Conservation (phyloP, 2,329 filamentous ascomycete species). For the Ophiostoma sp. region DNA sequence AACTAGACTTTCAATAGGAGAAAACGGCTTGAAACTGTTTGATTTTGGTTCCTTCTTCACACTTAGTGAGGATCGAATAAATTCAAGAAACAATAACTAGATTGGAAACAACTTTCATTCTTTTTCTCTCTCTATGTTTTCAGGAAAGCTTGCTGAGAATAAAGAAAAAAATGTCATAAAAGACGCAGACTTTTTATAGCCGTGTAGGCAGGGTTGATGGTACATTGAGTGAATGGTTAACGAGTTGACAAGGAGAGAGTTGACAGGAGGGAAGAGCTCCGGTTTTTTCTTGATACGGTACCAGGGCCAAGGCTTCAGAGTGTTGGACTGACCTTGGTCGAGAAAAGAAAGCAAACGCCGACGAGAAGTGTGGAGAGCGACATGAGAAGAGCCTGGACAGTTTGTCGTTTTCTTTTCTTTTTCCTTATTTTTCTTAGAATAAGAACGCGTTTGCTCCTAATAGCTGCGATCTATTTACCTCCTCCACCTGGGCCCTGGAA, state of each 20-base stretch:
- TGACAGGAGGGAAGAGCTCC: not conserved
- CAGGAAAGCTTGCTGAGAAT: too few species aligned
- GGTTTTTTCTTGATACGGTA: not conserved
- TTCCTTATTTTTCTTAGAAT: not conserved
- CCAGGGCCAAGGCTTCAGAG: not conserved
- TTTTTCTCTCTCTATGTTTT: too few species aligned
- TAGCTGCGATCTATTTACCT: not conserved
- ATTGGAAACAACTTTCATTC: too few species aligned
- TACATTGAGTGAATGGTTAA: not conserved
- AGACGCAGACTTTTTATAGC: not conserved
- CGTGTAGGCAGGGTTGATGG: not conserved
- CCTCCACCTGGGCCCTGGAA: constrained; percentile 8
- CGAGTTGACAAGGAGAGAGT: not conserved
- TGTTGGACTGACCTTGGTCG: not conserved
- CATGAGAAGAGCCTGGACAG: not conserved
- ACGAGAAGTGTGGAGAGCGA: not conserved
- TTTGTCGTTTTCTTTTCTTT: not conserved
- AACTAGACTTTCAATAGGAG: not conserved
- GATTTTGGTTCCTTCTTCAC: not conserved
- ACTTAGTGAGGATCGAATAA: too few species aligned
- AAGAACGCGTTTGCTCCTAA: not conserved
- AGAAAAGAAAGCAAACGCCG: not conserved
- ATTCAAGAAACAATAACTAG: too few species aligned
- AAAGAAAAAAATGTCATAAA: not conserved
- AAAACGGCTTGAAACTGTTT: not conserved